Evolutionary conservation across 352 stramenopile species (phyloP).

Genomic region (Phytophthora pseudosyringae): DNA sequence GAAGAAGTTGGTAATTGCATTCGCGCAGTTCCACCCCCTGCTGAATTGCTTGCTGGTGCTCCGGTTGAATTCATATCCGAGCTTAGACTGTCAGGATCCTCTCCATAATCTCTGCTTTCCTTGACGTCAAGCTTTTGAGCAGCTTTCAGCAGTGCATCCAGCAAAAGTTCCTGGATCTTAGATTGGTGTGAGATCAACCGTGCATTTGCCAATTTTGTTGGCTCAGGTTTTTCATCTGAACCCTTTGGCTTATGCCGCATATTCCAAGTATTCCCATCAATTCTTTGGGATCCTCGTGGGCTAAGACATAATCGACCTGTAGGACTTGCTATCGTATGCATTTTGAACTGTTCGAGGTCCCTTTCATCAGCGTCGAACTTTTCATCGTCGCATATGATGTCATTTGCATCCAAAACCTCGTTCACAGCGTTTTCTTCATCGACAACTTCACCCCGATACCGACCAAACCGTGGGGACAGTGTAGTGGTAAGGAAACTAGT

Average conservation of each 20-base stretch:
- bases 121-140: slow-evolving; percentile 82
- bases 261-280: slow-evolving; percentile 11
- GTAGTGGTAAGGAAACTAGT: slow-evolving; percentile 65
- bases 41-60: slow-evolving; percentile 10
- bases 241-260: slow-evolving; percentile 7
- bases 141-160: slow-evolving; percentile 69
- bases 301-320: slow-evolving; percentile 51
- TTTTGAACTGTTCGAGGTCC: slow-evolving; percentile 4
- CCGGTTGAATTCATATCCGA: slow-evolving; percentile 5
- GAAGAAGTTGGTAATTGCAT: slow-evolving; percentile 52
- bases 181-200: slow-evolving; percentile 39
- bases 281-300: slow-evolving; percentile 42
- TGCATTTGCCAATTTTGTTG: slow-evolving; percentile 5
- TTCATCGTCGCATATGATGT: slow-evolving; percentile 6
- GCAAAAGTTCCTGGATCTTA: slow-evolving; percentile 62
- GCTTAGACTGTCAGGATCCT: slow-evolving; percentile 22
- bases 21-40: slow-evolving; percentile 29
- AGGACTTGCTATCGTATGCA: slow-evolving; percentile 29
- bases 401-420: slow-evolving; percentile 5
- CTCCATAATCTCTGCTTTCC: slow-evolving; percentile 57
- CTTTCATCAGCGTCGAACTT: neutral
- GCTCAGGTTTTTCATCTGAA: neutral
- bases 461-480: slow-evolving; percentile 60
- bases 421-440: slow-evolving; percentile 14
- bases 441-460: slow-evolving; percentile 10